These are phyloP conservation scores for Sordariomycetes sp. DNA, from an alignment of 2,329 filamentous ascomycete genomes.

Conservation along the genomic window DNA sequence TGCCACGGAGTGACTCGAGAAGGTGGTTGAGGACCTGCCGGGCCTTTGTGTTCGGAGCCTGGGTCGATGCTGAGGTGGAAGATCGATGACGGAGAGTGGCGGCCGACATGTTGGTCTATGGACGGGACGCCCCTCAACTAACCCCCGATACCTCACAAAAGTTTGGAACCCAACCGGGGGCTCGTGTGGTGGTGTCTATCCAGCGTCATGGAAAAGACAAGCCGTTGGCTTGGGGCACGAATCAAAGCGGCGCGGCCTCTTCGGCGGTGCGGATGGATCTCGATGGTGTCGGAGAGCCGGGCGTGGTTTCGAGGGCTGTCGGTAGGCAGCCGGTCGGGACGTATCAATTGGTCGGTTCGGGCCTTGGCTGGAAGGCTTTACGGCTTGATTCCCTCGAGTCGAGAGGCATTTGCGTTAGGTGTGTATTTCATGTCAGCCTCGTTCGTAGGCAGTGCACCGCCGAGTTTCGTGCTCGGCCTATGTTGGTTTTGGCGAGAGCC, in stretches of 20 bases:
- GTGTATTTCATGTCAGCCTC: constrained; percentile 3
- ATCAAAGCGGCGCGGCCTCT: neutral
- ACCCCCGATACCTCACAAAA: neutral
- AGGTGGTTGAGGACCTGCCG: constrained; percentile 46
- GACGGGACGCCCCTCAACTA: neutral
- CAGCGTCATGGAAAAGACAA: neutral
- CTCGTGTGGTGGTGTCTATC: neutral
- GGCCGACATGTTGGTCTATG: constrained; percentile 33
- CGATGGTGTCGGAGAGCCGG: neutral
- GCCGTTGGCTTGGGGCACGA: neutral
- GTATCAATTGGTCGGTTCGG: neutral
- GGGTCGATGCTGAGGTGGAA: constrained; percentile 50
- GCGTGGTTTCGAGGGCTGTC: neutral
- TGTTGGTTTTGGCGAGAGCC: neutral
- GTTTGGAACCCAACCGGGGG: neutral
- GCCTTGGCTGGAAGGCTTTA: neutral
- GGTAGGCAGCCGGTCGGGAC: neutral
- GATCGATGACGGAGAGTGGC: constrained; percentile 50
- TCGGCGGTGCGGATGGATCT: neutral
- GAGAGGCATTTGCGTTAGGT: neutral
- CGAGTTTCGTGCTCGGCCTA: neutral
- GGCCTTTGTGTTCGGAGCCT: constrained; percentile 46
- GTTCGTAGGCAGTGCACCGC: neutral
- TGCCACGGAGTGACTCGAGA: constrained; percentile 32
- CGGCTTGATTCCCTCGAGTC: neutral